Conservation (phyloP, 163 green algal genomes). For the Scenedesmus sp. region DNA sequence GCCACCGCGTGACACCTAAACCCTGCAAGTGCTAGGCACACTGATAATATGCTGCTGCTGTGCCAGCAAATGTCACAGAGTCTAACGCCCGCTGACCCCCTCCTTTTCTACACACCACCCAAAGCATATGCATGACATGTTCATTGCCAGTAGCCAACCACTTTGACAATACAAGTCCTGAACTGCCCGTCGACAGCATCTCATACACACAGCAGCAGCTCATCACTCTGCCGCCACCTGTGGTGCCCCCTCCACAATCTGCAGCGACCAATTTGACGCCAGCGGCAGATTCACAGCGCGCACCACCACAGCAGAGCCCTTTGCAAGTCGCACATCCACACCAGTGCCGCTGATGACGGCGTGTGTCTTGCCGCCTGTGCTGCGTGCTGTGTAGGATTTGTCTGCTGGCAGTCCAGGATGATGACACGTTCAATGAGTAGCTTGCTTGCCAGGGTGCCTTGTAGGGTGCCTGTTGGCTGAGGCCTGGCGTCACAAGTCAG, state of each 20-base stretch:
- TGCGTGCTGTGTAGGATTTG: constrained; percentile 18
- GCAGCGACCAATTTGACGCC: constrained; percentile 61
- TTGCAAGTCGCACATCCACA: constrained; percentile 20
- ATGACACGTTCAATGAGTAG: constrained; percentile 66
- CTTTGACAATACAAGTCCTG: too few species aligned
- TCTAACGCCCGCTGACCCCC: too few species aligned
- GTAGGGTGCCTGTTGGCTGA: not conserved
- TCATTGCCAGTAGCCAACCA: not conserved
- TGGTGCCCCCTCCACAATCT: constrained; percentile 34
- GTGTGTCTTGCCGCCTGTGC: not conserved
- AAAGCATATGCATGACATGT: too few species aligned
- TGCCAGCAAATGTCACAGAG: too few species aligned
- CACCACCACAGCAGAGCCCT: constrained; percentile 58
- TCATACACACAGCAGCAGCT: not conserved
- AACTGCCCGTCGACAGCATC: too few species aligned
- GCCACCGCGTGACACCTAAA: too few species aligned
- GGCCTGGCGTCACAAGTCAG: constrained; percentile 12
- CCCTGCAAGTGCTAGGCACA: too few species aligned
- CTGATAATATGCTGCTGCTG: too few species aligned
- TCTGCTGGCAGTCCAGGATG: constrained; percentile 67
- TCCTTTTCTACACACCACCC: too few species aligned
- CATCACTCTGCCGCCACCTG: constrained; percentile 11
- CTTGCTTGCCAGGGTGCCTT: constrained; percentile 3
- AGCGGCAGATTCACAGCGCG: constrained; percentile 58
- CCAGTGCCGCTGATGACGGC: constrained; percentile 40